These are phyloP conservation scores for Penicillium malachiteum DNA, from an alignment of 495 filamentous ascomycete genomes.

Conservation along the genomic window DNA sequence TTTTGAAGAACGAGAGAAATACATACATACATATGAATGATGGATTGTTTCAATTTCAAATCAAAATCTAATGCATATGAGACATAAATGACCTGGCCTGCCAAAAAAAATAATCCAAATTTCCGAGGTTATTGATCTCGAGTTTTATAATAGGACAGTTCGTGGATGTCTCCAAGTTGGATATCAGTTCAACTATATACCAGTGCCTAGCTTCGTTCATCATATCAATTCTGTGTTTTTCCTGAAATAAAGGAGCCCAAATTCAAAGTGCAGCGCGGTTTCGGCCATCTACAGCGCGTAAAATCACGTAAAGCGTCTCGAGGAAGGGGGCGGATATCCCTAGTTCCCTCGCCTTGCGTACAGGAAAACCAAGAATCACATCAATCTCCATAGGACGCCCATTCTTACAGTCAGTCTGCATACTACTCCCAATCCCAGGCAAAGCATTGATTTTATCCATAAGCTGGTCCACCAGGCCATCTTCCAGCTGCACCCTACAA, in stretches of 20 bases:
- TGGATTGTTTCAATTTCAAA: too few species aligned
- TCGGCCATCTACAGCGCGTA: conserved; percentile 24
- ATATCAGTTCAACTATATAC: too few species aligned
- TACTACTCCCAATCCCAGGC: conserved; percentile 50
- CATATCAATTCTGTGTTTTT: too few species aligned
- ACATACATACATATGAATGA: too few species aligned
- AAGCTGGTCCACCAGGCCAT: conserved; percentile 40
- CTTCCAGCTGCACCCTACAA: conserved; percentile 39
- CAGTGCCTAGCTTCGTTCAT: too few species aligned
- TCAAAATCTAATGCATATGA: too few species aligned
- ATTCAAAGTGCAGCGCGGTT: conserved; percentile 18
- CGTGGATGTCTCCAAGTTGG: too few species aligned
- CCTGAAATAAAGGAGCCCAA: neutral
- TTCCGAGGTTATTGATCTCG: too few species aligned
- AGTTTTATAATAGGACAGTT: too few species aligned
- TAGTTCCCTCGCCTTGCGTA: conserved; percentile 47
- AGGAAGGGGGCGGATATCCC: conserved; percentile 47
- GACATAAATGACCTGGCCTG: too few species aligned
- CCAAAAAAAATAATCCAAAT: too few species aligned
- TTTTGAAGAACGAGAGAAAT: too few species aligned
- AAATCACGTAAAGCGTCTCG: conserved; percentile 43
- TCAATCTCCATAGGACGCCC: conserved; percentile 55
- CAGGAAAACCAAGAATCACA: conserved; percentile 54
- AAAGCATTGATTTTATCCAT: conserved; percentile 43
- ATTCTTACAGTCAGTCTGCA: conserved; percentile 52